Conservation (phyloP, 2,329 filamentous ascomycete genomes). For the Metarhizium album region DNA sequence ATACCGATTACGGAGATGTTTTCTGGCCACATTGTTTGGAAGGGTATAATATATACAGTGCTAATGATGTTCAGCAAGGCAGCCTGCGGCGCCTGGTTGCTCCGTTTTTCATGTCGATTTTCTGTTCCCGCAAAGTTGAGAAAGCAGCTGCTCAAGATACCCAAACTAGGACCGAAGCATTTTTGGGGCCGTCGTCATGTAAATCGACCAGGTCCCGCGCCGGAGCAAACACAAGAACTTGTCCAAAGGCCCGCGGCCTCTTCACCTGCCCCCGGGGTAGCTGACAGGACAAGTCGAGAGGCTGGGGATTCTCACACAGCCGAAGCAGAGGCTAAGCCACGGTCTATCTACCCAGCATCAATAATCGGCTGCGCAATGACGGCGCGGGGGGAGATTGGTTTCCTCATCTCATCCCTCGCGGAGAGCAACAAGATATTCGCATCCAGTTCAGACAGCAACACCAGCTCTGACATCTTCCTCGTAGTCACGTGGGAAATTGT, state of each 20-base stretch:
- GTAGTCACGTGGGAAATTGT: slow-evolving; percentile 46
- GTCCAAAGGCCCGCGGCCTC: too few species aligned
- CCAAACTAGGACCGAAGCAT: not conserved
- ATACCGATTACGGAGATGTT: slow-evolving; percentile 68
- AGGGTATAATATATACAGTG: slow-evolving; percentile 58
- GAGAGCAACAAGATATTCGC: slow-evolving; percentile 38
- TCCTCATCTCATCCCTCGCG: slow-evolving; percentile 61
- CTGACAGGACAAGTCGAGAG: not conserved
- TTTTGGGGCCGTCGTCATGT: too few species aligned
- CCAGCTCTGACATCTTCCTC: slow-evolving; percentile 34
- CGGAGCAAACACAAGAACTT: too few species aligned
- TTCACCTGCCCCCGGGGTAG: not conserved
- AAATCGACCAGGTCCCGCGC: too few species aligned
- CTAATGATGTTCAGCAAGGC: slow-evolving; percentile 59
- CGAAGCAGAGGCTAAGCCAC: slow-evolving; percentile 41
- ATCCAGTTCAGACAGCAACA: not conserved
- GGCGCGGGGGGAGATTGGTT: slow-evolving; percentile 70
- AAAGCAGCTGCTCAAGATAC: not conserved
- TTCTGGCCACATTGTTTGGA: slow-evolving; percentile 52
- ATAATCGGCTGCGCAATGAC: slow-evolving; percentile 62
- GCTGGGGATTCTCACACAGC: slow-evolving; percentile 10
- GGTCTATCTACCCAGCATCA: slow-evolving; percentile 55
- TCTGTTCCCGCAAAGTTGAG: not conserved
- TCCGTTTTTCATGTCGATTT: slow-evolving; percentile 17
- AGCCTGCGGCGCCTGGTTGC: slow-evolving; percentile 47